Base-by-base conservation (phyloP, 306 rosid genomes). In the Acacia acuminata region DNA sequence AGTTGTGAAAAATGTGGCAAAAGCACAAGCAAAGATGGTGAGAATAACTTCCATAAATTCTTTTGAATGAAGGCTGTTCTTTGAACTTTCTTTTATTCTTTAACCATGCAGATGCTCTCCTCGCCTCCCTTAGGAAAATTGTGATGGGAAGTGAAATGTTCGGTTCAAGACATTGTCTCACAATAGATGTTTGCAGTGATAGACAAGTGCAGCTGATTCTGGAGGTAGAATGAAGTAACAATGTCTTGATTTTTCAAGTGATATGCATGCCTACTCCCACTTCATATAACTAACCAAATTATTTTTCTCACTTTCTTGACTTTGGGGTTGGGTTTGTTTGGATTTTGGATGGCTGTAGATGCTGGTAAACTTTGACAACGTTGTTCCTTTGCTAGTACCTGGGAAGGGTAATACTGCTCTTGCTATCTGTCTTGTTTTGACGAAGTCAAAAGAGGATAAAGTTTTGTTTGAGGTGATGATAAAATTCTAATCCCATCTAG, bases 111-210 rank as follows among this genome's bases (percentile, higher is more conserved):
- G 99, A 92, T 69, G 86, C 84, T 60, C 87, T 95, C 73, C 76
- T 95, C 79, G 79, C 60, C 65, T 86, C 91, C 69, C 83, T 95
- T 61, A 86, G 84, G 85, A 92, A 88, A 83, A 85, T 95, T 82
- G 76, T 95, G 43, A 27, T 79, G 82, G 92, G 93, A 16, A 77
- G 55, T 58, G 98, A 92, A 79, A 81, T 65, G 74, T 88, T 90
- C 65, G 89, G 90, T 81, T 79, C 92, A 81, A 93, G 98, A 81
- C 96, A 93, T 48, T 88, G 90, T 84, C 81, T 94, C 84, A 84
- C 83, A 69, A 71, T 95, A 78, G 97, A 95, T 87, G 93, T 93
- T 85, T 95, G 94, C 86, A 93, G 93, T 38, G 93, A 92, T 70
- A 91, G 86, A 67, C 99, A 95, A 85, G 90, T 84, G 86, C 90